Base-by-base conservation (phyloP, 2,329 filamentous ascomycete genomes). In the Botryotinia narcissicola region DNA sequence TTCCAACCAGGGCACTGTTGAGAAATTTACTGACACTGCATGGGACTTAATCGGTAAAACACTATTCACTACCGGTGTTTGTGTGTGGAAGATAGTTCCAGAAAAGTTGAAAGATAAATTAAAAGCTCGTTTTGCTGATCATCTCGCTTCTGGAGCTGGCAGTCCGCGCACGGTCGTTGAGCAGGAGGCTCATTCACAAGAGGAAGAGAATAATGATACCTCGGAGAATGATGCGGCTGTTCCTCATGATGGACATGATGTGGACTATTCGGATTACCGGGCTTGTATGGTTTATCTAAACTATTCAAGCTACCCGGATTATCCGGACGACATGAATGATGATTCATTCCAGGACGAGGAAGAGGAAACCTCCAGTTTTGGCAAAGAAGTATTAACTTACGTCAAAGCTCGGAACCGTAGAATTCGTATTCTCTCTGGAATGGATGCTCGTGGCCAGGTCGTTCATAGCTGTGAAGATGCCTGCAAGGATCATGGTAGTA, bases 11-110 rank as follows among this genome's bases (percentile, higher is more conserved):
- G 40, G 14, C 14, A 2, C 14, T 29, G 14, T 18, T 29, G 51
- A 54, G n/a, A 1, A 7, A 7, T 29, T 9, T 7, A 7, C n/a
- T 18, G 51, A 29, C 29, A 4, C 0, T 7, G 1, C 8, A 8
- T 54, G n/a, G 51, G 51, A 29, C 3, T 3, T 18, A 0, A 29
- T n/a, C 14, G 16, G n/a, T 18, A 54, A 54, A 16, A 16, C 16
- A 4, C 12, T 54, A 16, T 54, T 54, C 51, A 29, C n/a, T 54
- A n/a, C 18, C 14, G n/a, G 5, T n/a, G 1, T 29, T 18, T 29
- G 6, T 8, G 6, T 16, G 25, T 54, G 51, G 51, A 7, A 3
- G 51, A 7, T 54, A 8, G 16, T 29, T 14, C n/a, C 25, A 8
- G 14, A 54, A 54, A 29, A 54, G 10, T 16, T 54, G 8, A 54